Evolutionary conservation across 371 early-diverging fungal genomes (phyloP), one percentile per base, ranked within the genome.

Genomic region (Zychaea mexicana): DNA sequence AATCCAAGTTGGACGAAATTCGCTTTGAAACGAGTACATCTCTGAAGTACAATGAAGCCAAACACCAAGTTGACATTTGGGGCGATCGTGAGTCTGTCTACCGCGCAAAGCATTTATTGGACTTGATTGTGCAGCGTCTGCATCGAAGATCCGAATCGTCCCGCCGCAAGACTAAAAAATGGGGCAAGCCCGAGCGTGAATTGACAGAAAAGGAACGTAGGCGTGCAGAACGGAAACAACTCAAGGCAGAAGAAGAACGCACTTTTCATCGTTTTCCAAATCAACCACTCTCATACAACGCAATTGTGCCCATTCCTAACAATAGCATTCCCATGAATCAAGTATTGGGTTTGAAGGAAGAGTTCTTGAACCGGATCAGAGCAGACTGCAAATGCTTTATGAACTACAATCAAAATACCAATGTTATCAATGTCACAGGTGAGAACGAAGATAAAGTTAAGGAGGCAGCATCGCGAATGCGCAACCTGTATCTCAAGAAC

Each of bases 41-140:
- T 52, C 57, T 78, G 26, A 67, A 67, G 49, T 78, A 67, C 60
- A 81, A 77, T 61, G 64, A 62, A n/a, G 1, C 26, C 0, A 66
- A 65, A 31, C 70, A 78, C 28, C 82, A 81, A 65, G 71, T 81
- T 19, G 77, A 78, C 45, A 71, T 81, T 15, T 81, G 82, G 82
- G 82, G 82, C 8, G 75, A 74, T 7, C 60, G 28, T 2, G 56
- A 62, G 10, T 64, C 69, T 0, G 46, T 76, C 15, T 36, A 60
- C 2, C 65, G 62, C 7, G 68, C 82, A 8, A 81, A 77, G 27
- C n/a, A 32, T 0, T 64, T 64, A 9, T 52, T 81, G 3, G 69
- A 71, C 27, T 30, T 52, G 13, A 57, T 77, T 31, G 72, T 55
- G 0, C 21, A 32, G 6, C 53, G 47, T 15, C 17, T 70, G 7